Evolutionary conservation across 1,139 yeast genomes (phyloP), one percentile per base, ranked within the genome.

Genomic region (Debaryomyces udenii): DNA sequence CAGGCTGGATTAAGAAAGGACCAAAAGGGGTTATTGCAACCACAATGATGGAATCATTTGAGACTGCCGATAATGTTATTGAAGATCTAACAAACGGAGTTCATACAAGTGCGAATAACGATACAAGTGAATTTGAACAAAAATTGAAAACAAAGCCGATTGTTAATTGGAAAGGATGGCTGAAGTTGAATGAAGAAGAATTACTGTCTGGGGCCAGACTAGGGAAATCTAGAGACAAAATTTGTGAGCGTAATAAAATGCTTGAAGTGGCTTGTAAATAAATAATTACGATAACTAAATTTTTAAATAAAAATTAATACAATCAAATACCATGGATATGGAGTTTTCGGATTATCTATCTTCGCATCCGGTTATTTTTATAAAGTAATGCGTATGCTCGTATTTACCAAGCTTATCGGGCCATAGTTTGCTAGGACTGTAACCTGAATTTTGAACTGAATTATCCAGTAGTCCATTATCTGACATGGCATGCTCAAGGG

Each of bases 1-100:
- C 93, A 3, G 99, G 99, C 0, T 93, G 99, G 99, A 85, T 91
- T 40, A 81, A 86, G 45, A 83, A 78, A 42, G 96, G 96, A 0
- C 89, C 96, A 6, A 76, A 79, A 27, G 99, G 99, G 1, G 96
- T 90, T 4, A 93, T 93, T 48, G 96, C 96, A 10, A 77, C 86
- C 11, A 89, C 99, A 0, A 88, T 93, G 87, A 76, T 85, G 74
- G 94, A 88, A 46, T 78, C 96, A 0, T 86, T 83, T 53, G 81
- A 80, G 27, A 86, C 90, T 0, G 93, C 88, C 0, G 86, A 81
- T 34, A 68, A 71, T n/a, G 66, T 89, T 0, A 56, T 83, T 14
- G 68, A 73, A 33, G 95, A 86, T 51, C 62, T 77, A 37, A 45
- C 61, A 7, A 59, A 62, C 16, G 66, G 59, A 10, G 65, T 73